Percentiles rank a stretch among this genome's conserved stretches.
Evolutionary conservation across 768 basidiomycete species (phyloP).

Genomic region (Trametes cingulata): DNA sequence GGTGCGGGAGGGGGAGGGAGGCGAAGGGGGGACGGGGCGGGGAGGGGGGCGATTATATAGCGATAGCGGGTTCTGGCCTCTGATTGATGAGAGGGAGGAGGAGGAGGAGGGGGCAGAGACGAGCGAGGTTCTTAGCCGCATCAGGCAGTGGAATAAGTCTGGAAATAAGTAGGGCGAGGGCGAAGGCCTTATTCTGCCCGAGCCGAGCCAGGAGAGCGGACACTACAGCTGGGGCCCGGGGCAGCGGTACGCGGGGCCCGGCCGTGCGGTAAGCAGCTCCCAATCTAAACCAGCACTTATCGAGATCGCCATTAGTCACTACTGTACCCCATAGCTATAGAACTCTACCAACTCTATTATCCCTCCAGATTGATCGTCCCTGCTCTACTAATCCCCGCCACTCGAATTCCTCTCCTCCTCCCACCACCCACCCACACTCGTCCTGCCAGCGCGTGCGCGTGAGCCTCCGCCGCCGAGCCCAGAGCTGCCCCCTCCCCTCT

Average conservation of each 20-base stretch:
- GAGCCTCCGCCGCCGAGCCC: background rate
- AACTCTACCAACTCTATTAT: conserved; percentile 17
- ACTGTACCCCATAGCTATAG: background rate
- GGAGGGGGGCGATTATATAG: conserved; percentile 22
- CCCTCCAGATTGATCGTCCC: conserved; percentile 20
- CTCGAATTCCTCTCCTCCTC: background rate
- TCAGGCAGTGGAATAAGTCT: conserved; percentile 16
- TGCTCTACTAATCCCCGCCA: background rate
- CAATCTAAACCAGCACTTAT: conserved; percentile 14
- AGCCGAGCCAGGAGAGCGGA: conserved; percentile 15
- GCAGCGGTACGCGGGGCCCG: conserved; percentile 5
- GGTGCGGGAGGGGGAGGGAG: conserved; percentile 26
- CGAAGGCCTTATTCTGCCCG: conserved; percentile 5
- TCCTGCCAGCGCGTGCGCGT: background rate
- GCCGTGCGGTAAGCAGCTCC: conserved; percentile 8
- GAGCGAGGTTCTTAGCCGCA: conserved; percentile 20
- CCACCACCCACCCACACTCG: no score
- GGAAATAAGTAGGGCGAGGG: conserved; percentile 7
- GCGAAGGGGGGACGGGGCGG: conserved; percentile 18
- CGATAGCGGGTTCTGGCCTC: conserved; percentile 12
- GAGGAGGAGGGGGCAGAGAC: conserved; percentile 4
- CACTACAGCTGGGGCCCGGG: conserved; percentile 4
- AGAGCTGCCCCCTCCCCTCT: background rate
- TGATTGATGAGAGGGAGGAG: conserved; percentile 16
- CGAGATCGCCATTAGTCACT: conserved; percentile 10